phyloP scores from a whole-genome alignment of 2,329 filamentous ascomycete species.

The Emmonsiellopsis sp. region DNA sequence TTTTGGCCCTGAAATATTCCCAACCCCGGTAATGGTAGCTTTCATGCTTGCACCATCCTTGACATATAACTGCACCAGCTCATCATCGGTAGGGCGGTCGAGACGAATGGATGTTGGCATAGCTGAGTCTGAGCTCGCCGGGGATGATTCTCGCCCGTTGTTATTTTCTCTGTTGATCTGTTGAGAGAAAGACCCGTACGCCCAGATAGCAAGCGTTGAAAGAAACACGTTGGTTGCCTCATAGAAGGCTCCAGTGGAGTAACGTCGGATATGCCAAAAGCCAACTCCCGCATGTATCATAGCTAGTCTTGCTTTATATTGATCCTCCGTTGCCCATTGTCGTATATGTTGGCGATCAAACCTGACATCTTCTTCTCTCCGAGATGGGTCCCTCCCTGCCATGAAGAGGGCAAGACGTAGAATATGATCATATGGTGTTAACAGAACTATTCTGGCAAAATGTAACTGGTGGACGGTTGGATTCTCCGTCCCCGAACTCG shows the following conservation, averaged over 20 bases:
- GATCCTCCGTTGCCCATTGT: too few species aligned
- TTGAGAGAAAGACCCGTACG: conserved; percentile 22
- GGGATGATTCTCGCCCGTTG: background rate
- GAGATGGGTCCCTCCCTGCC: background rate
- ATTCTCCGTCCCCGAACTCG: conserved; percentile 45
- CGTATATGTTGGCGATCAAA: too few species aligned
- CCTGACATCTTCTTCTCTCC: conserved; percentile 10
- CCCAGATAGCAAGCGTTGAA: conserved; percentile 41
- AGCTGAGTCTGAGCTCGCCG: background rate
- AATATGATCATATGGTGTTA: conserved; percentile 42
- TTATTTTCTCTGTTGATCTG: too few species aligned
- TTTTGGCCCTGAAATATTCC: too few species aligned
- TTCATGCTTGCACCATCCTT: conserved; percentile 28
- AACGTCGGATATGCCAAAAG: conserved; percentile 46
- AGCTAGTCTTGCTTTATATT: conserved; percentile 45
- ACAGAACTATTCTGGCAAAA: conserved; percentile 43
- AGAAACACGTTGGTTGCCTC: conserved; percentile 40
- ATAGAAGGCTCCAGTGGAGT: conserved; percentile 40
- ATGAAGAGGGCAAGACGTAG: conserved; percentile 26
- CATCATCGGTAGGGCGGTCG: conserved; percentile 49
- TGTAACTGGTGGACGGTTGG: conserved; percentile 49
- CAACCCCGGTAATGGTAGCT: too few species aligned
- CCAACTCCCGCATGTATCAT: conserved; percentile 45
- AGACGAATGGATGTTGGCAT: conserved; percentile 41
- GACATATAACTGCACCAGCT: conserved; percentile 50